phyloP scores from a whole-genome alignment of 75 land plant genomes.

The Chamaecyparis obtusa region DNA sequence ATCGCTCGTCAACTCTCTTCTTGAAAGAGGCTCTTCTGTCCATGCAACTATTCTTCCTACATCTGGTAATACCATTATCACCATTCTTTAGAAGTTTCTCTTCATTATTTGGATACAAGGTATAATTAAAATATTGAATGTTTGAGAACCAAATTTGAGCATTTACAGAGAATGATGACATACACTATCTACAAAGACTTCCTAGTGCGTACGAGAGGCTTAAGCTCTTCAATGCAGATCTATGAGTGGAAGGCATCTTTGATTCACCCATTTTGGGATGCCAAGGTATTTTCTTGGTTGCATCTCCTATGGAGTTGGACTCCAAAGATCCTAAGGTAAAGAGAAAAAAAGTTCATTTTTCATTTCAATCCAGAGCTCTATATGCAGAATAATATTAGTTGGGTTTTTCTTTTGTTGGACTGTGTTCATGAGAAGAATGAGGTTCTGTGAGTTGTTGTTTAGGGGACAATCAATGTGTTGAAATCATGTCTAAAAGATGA shows the following conservation, averaged over 20 bases:
- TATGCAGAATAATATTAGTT: neutral
- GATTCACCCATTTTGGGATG: conserved; percentile 37
- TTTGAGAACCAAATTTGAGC: no score
- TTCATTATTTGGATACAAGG: no score
- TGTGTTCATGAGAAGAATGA: neutral
- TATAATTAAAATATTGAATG: no score
- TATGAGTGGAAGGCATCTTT: conserved; percentile 41
- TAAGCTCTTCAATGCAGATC: conserved; percentile 30
- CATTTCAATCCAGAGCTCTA: neutral
- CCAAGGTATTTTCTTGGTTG: conserved; percentile 43
- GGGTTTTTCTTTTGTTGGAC: neutral
- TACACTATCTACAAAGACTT: conserved; percentile 22
- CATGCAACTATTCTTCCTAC: neutral
- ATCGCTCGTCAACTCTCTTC: neutral
- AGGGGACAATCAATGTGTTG: conserved; percentile 34
- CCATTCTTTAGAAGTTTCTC: neutral
- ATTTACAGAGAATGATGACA: conserved; percentile 25
- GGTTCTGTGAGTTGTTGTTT: conserved; percentile 15
- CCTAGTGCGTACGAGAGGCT: conserved; percentile 44
- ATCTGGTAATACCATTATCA: neutral
- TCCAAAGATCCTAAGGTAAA: conserved; percentile 22
- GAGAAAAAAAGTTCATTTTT: neutral
- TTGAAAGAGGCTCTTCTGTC: neutral
- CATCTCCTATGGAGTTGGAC: conserved; percentile 19
- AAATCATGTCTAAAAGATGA: conserved; percentile 28